phyloP scores from a whole-genome alignment of 2,329 filamentous ascomycete species.

The Fusarium verrucosum region DNA sequence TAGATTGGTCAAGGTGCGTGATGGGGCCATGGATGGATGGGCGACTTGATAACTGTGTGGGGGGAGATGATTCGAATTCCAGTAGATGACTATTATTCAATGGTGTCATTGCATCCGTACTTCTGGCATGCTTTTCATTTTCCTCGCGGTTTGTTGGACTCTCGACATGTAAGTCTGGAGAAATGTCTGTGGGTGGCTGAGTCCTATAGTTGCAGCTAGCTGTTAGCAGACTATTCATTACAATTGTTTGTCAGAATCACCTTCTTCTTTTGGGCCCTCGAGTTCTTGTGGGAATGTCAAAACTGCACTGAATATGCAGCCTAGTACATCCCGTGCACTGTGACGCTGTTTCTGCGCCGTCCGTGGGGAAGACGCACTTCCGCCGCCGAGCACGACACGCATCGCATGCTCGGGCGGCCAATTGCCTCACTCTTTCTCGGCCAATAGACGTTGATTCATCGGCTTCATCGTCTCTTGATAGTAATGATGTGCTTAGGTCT shows the following conservation, averaged over 20 bases:
- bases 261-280: not conserved
- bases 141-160: not conserved
- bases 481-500: not conserved
- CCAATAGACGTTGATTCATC: not conserved
- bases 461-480: not conserved
- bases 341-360: not conserved
- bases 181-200: not conserved
- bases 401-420: not conserved
- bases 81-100: not conserved
- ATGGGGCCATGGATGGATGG: not conserved
- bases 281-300: not conserved
- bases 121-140: accelerated
- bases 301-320: constrained; percentile 4
- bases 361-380: not conserved
- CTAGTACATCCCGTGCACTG: not conserved
- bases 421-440: not conserved
- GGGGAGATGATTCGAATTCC: not conserved
- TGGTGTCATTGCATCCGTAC: accelerated
- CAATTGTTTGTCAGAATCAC: accelerated
- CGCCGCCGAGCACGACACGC: constrained; percentile 7
- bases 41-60: not conserved
- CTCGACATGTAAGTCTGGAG: constrained; percentile 1
- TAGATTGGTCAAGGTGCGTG: not conserved
- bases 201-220: not conserved
- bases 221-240: not conserved